phyloP scores from a whole-genome alignment of 2,329 filamentous ascomycete genomes.

The Colletotrichum graminicola region DNA sequence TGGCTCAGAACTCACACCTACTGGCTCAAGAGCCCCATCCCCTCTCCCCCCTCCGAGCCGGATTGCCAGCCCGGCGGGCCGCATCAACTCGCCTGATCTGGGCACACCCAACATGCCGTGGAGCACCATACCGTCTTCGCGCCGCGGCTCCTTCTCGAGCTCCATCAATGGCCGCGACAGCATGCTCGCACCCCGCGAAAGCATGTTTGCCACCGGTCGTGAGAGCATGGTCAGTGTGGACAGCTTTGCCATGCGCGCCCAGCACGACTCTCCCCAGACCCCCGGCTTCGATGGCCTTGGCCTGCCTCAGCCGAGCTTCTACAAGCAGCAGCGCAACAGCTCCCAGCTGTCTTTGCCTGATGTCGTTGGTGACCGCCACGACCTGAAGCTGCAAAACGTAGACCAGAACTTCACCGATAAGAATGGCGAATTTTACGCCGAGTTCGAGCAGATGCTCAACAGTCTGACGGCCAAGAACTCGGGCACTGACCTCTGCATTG shows the following conservation, averaged over 20 bases:
- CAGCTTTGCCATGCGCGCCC: conserved; percentile 46
- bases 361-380: conserved; percentile 70
- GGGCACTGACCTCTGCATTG: conserved; percentile 71
- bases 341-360: conserved; percentile 67
- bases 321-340: conserved; percentile 52
- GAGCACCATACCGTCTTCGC: conserved; percentile 35
- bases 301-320: conserved; percentile 38
- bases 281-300: conserved; percentile 35
- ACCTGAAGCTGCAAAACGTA: conserved; percentile 74
- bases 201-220: conserved; percentile 21
- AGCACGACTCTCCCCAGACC: conserved; percentile 32
- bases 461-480: conserved; percentile 67
- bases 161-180: conserved; percentile 30
- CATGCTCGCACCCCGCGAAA: conserved; percentile 21
- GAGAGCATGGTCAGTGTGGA: conserved; percentile 45
- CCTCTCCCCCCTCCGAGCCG: conserved; percentile 35
- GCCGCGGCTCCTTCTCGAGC: conserved; percentile 40
- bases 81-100: conserved; percentile 36
- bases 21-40: conserved; percentile 31
- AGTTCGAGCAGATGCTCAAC: conserved; percentile 69
- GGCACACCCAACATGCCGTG: conserved; percentile 35
- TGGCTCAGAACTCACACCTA: conserved; percentile 28
- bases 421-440: conserved; percentile 70
- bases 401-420: conserved; percentile 77
- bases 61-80: conserved; percentile 34